Conservation (phyloP, 305 asterid species). For the Withania somnifera region DNA sequence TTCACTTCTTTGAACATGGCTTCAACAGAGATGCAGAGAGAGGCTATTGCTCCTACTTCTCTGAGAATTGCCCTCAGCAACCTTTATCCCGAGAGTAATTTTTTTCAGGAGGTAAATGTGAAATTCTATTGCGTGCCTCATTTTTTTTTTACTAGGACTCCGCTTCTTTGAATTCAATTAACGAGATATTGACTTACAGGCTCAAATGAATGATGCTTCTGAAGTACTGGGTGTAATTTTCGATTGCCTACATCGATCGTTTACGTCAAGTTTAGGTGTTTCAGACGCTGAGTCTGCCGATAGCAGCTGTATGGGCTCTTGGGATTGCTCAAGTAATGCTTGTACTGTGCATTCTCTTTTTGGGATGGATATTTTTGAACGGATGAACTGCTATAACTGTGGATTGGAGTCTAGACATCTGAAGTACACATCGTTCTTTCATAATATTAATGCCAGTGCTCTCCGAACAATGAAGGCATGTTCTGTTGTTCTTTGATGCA, state of each 20-base stretch:
- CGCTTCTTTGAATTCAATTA: neutral
- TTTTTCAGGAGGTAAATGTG: slow-evolving; percentile 76
- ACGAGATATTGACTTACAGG: slow-evolving; percentile 36
- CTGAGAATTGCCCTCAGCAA: slow-evolving; percentile 87
- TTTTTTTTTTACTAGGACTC: neutral
- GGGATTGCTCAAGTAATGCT: slow-evolving; percentile 62
- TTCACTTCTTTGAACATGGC: slow-evolving; percentile 60
- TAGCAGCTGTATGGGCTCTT: slow-evolving; percentile 40
- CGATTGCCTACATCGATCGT: slow-evolving; percentile 74
- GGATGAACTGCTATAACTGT: slow-evolving; percentile 71
- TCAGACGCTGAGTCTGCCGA: slow-evolving; percentile 45
- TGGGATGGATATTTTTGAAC: slow-evolving; percentile 79
- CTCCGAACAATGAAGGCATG: slow-evolving; percentile 78
- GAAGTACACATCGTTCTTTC: slow-evolving; percentile 80
- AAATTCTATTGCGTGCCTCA: neutral
- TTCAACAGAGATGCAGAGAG: slow-evolving; percentile 42
- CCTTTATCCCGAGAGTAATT: slow-evolving; percentile 75
- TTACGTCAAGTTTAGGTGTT: slow-evolving; percentile 29
- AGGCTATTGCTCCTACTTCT: slow-evolving; percentile 88
- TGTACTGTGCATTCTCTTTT: slow-evolving; percentile 74
- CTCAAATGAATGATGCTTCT: slow-evolving; percentile 95
- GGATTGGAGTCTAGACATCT: slow-evolving; percentile 68
- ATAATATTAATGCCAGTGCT: slow-evolving; percentile 84
- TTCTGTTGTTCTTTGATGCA: slow-evolving; percentile 8
- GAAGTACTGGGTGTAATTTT: slow-evolving; percentile 78